Evolutionary conservation across 768 basidiomycete species (phyloP).

Genomic region (Mrakia blollopis): DNA sequence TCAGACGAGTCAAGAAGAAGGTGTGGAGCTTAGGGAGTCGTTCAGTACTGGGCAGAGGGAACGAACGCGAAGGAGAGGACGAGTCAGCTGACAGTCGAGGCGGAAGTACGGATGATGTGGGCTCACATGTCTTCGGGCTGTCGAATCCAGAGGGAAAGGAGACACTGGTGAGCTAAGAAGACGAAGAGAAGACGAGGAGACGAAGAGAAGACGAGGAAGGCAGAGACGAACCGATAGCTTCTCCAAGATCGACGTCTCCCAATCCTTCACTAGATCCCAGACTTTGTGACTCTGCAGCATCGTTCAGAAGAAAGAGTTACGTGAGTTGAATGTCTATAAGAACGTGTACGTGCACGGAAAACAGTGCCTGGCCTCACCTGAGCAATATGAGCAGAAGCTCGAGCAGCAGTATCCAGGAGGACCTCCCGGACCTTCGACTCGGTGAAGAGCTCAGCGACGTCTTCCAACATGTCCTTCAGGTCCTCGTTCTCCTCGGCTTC

Average conservation of each 20-base stretch:
- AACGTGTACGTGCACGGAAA: not conserved
- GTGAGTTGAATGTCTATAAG: no score
- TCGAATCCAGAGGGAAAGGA: not conserved
- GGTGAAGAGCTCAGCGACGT: constrained; percentile 54
- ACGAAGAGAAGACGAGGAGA: not conserved
- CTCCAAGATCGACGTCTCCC: constrained; percentile 65
- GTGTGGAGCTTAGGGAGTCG: constrained; percentile 55
- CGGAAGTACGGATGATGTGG: not conserved
- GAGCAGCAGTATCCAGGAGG: constrained; percentile 54
- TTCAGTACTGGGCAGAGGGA: constrained; percentile 43
- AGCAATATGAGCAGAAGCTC: constrained; percentile 60
- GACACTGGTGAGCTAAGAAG: constrained; percentile 40
- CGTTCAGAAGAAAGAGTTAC: not conserved
- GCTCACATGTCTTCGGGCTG: constrained; percentile 22
- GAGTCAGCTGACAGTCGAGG: not conserved
- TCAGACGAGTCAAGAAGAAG: constrained; percentile 62
- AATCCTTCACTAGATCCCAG: constrained; percentile 68
- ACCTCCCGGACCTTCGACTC: constrained; percentile 58
- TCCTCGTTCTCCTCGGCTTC: constrained; percentile 42
- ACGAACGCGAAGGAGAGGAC: not conserved
- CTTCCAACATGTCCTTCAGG: constrained; percentile 44
- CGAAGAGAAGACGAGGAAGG: constrained; percentile 46
- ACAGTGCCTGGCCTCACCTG: constrained; percentile 49
- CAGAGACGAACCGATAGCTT: constrained; percentile 42
- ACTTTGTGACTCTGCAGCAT: constrained; percentile 51